These are phyloP conservation scores for Penicillium cinerascens DNA, from an alignment of 495 filamentous ascomycete genomes.

Conservation along the genomic window DNA sequence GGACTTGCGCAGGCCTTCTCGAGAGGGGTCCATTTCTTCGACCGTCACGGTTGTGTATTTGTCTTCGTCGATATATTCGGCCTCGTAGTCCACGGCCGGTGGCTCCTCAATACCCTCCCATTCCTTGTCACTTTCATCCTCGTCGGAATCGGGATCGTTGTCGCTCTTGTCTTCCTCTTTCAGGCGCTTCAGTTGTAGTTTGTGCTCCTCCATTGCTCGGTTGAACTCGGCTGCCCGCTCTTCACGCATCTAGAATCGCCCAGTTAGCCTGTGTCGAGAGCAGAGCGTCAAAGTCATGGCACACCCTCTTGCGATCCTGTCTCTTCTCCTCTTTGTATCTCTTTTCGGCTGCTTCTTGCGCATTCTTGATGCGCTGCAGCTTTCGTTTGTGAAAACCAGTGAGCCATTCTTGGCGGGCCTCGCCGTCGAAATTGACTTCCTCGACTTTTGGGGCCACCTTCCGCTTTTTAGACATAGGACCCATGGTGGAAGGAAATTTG, in stretches of 20 bases:
- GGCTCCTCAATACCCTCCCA: conserved; percentile 62
- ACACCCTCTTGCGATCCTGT: conserved; percentile 66
- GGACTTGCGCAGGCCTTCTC: conserved; percentile 60
- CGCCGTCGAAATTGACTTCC: conserved; percentile 79
- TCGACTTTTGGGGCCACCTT: conserved; percentile 56
- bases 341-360: conserved; percentile 70
- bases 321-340: conserved; percentile 71
- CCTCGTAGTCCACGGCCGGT: conserved; percentile 69
- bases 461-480: conserved; percentile 55
- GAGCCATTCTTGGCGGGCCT: conserved; percentile 76
- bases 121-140: conserved; percentile 44
- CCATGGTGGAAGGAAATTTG: conserved; percentile 21
- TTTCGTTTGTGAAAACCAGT: conserved; percentile 98
- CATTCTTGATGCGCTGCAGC: conserved; percentile 72
- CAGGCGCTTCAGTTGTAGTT: conserved; percentile 53
- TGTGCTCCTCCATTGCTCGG: conserved; percentile 69
- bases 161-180: conserved; percentile 51
- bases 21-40: conserved; percentile 80
- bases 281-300: neutral
- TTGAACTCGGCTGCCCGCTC: conserved; percentile 75
- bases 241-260: conserved; percentile 62
- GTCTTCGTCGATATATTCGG: conserved; percentile 95
- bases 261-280: conserved; percentile 8
- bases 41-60: conserved; percentile 91
- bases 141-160: conserved; percentile 34